Evolutionary conservation across 345 rosid genomes (phyloP).

Genomic region (Salix purpurea): DNA sequence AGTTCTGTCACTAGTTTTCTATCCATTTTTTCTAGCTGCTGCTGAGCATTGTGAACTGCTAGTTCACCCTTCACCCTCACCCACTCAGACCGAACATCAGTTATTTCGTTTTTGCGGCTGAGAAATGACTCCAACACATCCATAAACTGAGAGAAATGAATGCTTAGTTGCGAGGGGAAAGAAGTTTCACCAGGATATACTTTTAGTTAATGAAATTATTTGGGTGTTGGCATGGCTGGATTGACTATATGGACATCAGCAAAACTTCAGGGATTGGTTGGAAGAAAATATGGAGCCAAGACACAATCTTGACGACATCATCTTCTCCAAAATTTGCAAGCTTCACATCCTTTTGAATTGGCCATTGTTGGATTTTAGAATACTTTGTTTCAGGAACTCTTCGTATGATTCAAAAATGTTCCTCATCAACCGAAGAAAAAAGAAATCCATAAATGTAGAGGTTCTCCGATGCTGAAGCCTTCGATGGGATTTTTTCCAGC

Average conservation of each 20-base stretch:
- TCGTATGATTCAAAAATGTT: not conserved
- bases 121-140: constrained; percentile 16
- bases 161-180: not conserved
- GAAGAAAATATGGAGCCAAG: constrained; percentile 29
- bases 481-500: too few relatives aligned
- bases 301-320: constrained; percentile 28
- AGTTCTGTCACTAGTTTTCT: not conserved
- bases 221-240: not conserved
- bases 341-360: constrained; percentile 24
- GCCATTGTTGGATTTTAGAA: not conserved
- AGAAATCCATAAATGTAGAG: too few relatives aligned
- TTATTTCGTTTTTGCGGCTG: constrained; percentile 25
- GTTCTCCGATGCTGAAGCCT: too few relatives aligned
- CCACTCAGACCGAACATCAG: constrained; percentile 4
- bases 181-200: not conserved
- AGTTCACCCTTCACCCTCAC: constrained; percentile 7
- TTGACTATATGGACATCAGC: constrained; percentile 8
- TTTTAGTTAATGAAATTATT: not conserved
- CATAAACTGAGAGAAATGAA: not conserved
- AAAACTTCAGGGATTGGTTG: constrained; percentile 23
- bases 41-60: constrained; percentile 1
- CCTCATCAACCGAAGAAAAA: not conserved
- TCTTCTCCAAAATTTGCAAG: constrained; percentile 29
- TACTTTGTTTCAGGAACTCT: not conserved
- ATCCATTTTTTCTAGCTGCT: not conserved